These are phyloP conservation scores for Annulohypoxylon moriforme DNA, from an alignment of 495 filamentous ascomycete species.

Conservation along the genomic window DNA sequence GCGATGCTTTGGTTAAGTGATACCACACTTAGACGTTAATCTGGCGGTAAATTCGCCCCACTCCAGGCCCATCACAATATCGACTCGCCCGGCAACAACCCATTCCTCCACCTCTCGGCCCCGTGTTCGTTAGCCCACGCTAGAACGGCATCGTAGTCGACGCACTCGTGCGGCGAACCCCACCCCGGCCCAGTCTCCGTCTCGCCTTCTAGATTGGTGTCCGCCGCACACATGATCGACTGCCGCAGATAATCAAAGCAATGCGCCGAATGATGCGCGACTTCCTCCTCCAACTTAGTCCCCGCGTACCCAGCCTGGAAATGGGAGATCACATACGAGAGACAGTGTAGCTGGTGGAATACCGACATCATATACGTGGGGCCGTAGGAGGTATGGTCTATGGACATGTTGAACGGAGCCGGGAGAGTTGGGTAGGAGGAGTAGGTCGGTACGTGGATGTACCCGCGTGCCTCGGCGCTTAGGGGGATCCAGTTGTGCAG, in stretches of 20 bases:
- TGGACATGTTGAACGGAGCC: constrained; percentile 51
- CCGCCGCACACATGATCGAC: constrained; percentile 59
- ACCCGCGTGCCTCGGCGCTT: constrained; percentile 56
- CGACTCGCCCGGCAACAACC: constrained; percentile 45
- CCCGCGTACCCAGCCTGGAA: constrained; percentile 56
- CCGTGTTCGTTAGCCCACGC: constrained; percentile 55
- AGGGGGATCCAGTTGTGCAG: constrained; percentile 60
- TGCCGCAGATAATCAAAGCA: constrained; percentile 64
- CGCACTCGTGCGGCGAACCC: constrained; percentile 56
- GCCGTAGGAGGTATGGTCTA: constrained; percentile 51
- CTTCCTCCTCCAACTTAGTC: constrained; percentile 50
- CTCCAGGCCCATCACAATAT: constrained; percentile 34
- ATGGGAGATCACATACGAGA: constrained; percentile 58
- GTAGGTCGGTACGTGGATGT: constrained; percentile 51
- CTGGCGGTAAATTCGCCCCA: background rate
- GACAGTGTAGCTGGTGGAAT: constrained; percentile 65
- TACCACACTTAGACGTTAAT: background rate
- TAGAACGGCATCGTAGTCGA: constrained; percentile 55
- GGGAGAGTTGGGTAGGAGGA: constrained; percentile 50
- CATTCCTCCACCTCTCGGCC: constrained; percentile 47
- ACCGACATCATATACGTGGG: constrained; percentile 63
- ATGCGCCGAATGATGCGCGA: constrained; percentile 60
- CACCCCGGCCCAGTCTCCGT: constrained; percentile 56
- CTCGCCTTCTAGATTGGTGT: constrained; percentile 61
- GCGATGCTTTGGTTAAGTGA: background rate